Evolutionary conservation across 2,329 filamentous ascomycete genomes (phyloP).

Genomic region (Dothideomycetes sp.): DNA sequence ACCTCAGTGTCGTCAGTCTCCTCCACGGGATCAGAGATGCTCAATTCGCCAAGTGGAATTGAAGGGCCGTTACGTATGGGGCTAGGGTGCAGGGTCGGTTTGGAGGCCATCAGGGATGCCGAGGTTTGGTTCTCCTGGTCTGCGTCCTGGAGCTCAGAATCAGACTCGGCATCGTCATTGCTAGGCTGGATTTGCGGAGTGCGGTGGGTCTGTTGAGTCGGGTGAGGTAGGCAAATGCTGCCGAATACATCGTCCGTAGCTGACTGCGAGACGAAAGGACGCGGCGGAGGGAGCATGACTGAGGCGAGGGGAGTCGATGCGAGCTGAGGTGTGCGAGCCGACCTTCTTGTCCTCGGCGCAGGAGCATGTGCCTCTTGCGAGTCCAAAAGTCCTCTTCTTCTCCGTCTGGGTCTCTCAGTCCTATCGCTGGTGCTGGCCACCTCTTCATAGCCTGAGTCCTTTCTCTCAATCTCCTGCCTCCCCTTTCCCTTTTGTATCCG

Average conservation of each 20-base stretch:
- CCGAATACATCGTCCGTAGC: conserved; percentile 17
- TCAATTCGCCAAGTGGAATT: conserved; percentile 20
- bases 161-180: conserved; percentile 19
- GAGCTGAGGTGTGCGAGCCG: conserved; percentile 12
- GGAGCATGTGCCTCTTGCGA: conserved; percentile 10
- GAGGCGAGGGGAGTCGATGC: conserved; percentile 13
- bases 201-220: neutral
- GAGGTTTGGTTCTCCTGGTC: conserved; percentile 41
- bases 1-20: no score
- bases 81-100: conserved; percentile 17
- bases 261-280: conserved; percentile 12
- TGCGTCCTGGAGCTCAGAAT: conserved; percentile 20
- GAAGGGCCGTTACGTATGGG: conserved; percentile 18
- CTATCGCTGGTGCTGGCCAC: neutral
- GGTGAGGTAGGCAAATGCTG: conserved; percentile 3
- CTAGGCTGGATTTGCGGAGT: neutral
- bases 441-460: conserved; percentile 2
- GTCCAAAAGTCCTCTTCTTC: conserved; percentile 8
- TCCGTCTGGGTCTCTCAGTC: conserved; percentile 9
- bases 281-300: conserved; percentile 9
- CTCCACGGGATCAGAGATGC: conserved; percentile 19
- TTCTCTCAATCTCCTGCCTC: conserved; percentile 11
- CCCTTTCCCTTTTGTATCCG: conserved; percentile 23
- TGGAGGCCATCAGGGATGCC: conserved; percentile 25
- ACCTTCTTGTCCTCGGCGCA: conserved; percentile 15